A percentile compares a stretch with the other conserved stretches of the same genome.
Evolutionary conservation across 2,329 filamentous ascomycete species (phyloP).

Genomic region (Colletotrichum sp.): DNA sequence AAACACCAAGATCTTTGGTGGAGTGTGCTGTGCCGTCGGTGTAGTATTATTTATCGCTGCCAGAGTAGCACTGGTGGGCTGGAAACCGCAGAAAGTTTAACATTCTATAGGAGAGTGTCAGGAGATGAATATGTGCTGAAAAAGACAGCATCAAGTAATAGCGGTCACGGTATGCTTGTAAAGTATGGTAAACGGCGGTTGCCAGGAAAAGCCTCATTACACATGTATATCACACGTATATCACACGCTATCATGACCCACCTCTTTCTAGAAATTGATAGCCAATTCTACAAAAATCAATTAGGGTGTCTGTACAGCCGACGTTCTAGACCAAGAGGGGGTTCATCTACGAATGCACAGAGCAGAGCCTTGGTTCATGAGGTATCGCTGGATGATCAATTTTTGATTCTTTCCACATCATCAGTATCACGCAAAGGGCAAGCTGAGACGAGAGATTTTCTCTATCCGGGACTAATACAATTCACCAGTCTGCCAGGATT

Average conservation of each 20-base stretch:
- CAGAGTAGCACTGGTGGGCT: background rate
- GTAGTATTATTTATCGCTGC: background rate
- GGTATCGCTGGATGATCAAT: too few species aligned
- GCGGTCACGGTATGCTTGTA: background rate
- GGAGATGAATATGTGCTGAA: background rate
- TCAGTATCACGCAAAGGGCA: rapidly evolving
- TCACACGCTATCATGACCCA: too few species aligned
- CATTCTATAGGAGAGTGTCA: background rate
- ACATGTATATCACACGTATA: background rate
- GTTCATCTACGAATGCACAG: too few species aligned
- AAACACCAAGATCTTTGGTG: background rate
- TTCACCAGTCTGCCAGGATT: background rate
- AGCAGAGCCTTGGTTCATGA: too few species aligned
- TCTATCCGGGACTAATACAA: background rate
- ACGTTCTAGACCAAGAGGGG: too few species aligned
- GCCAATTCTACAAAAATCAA: too few species aligned
- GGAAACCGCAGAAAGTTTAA: background rate
- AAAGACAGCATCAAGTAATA: background rate
- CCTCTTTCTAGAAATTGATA: too few species aligned
- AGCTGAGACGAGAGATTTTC: too few species aligned
- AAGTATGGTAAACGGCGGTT: background rate
- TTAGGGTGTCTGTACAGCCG: too few species aligned
- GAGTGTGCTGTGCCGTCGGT: background rate
- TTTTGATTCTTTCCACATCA: too few species aligned
- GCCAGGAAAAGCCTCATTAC: rapidly evolving